Conservation (phyloP, 768 basidiomycete species). For the Heimioporus sp. region DNA sequence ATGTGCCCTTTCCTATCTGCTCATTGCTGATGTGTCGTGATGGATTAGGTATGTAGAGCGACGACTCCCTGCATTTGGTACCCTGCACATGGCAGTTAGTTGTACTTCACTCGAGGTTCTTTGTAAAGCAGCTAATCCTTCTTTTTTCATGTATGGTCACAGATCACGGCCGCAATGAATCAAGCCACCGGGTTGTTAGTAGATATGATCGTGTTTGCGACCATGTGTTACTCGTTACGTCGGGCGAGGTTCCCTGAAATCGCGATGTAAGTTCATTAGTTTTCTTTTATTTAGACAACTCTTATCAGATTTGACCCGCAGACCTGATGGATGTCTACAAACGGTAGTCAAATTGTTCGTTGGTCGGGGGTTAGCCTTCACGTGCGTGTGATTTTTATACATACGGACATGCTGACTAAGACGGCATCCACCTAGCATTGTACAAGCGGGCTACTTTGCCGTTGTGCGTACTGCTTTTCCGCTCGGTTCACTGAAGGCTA, state of each 20-base stretch:
- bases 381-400: conserved; percentile 15
- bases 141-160: background rate
- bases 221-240: conserved; percentile 21
- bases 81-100: conserved; percentile 20
- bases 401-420: background rate
- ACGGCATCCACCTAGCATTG: conserved; percentile 6
- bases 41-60: conserved; percentile 18
- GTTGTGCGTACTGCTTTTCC: conserved; percentile 15
- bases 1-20: background rate
- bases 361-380: conserved; percentile 21
- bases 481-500: background rate
- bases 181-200: conserved; percentile 6
- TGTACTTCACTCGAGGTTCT: background rate
- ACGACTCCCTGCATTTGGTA: conserved; percentile 20
- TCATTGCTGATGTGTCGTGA: conserved; percentile 6
- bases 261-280: conserved; percentile 9
- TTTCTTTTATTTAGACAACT: background rate
- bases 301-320: conserved; percentile 1
- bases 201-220: conserved; percentile 12
- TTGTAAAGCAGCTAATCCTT: background rate
- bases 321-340: conserved; percentile 8
- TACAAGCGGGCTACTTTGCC: conserved; percentile 16
- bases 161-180: conserved; percentile 16
- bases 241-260: conserved; percentile 15
- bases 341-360: conserved; percentile 2